These are phyloP conservation scores for Penicillium sp. DNA, from an alignment of 2,329 filamentous ascomycete genomes.

Conservation along the genomic window DNA sequence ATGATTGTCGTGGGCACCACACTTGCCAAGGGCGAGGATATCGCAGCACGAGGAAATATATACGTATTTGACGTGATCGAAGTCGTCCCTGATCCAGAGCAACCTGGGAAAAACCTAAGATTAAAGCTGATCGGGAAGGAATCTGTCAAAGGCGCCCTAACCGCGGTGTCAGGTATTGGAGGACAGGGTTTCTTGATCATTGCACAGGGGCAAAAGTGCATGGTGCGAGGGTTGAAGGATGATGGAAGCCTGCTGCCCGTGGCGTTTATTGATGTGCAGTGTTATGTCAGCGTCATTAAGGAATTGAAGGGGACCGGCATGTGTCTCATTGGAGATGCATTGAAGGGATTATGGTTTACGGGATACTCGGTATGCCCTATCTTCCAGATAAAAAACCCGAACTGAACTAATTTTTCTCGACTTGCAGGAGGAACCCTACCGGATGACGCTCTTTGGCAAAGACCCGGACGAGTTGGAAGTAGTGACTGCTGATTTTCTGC, in stretches of 20 bases:
- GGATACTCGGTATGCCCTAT: conserved; percentile 67
- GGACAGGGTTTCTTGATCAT: conserved; percentile 84
- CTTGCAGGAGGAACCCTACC: conserved; percentile 80
- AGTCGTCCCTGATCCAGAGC: conserved; percentile 83
- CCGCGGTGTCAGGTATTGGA: conserved; percentile 76
- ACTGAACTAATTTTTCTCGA: neutral
- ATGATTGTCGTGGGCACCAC: conserved; percentile 83
- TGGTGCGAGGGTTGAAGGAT: conserved; percentile 93
- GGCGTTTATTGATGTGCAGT: conserved; percentile 96
- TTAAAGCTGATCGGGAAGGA: conserved; percentile 85
- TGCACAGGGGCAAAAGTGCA: conserved; percentile 93
- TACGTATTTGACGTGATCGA: conserved; percentile 89
- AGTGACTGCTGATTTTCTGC: conserved; percentile 79
- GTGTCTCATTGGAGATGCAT: conserved; percentile 80
- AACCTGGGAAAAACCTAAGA: conserved; percentile 78
- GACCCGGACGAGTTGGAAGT: conserved; percentile 74
- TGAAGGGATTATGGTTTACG: conserved; percentile 93
- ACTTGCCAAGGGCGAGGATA: conserved; percentile 82
- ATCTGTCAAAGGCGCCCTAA: conserved; percentile 88
- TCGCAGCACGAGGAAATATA: conserved; percentile 77
- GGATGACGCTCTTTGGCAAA: conserved; percentile 89
- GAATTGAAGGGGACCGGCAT: conserved; percentile 79
- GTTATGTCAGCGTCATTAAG: conserved; percentile 81
- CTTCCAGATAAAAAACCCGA: neutral
- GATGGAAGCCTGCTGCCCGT: conserved; percentile 89